phyloP scores from a whole-genome alignment of 1,284 basidiomycete genomes.

The Sporisorium scitamineum region DNA sequence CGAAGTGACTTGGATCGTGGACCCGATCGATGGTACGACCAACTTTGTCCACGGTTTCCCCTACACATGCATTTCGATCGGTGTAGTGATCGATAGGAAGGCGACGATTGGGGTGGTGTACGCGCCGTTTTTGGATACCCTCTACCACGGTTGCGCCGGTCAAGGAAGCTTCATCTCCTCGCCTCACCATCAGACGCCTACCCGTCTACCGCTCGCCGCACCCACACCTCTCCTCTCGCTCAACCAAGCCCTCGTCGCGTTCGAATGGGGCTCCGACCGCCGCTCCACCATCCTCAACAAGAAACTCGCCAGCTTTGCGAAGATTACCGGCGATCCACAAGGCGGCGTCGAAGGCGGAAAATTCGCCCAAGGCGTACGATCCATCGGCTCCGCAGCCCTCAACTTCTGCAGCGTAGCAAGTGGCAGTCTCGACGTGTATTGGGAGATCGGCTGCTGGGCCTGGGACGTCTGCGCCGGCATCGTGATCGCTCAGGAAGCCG shows the following conservation, averaged over 20 bases:
- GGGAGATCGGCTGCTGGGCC: slow-evolving; percentile 69
- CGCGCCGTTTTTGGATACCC: slow-evolving; percentile 84
- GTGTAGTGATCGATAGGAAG: slow-evolving; percentile 82
- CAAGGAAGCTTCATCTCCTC: slow-evolving; percentile 80
- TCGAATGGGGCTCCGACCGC: slow-evolving; percentile 94
- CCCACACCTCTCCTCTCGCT: slow-evolving; percentile 81
- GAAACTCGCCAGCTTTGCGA: slow-evolving; percentile 80
- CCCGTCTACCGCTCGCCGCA: slow-evolving; percentile 74
- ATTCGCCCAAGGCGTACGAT: slow-evolving; percentile 81
- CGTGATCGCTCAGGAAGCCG: slow-evolving; percentile 90
- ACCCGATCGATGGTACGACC: slow-evolving; percentile 88
- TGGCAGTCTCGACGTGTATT: slow-evolving; percentile 64
- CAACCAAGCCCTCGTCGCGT: slow-evolving; percentile 83
- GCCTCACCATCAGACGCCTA: slow-evolving; percentile 70
- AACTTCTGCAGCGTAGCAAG: slow-evolving; percentile 63
- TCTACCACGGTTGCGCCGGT: slow-evolving; percentile 84
- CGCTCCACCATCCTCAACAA: slow-evolving; percentile 72
- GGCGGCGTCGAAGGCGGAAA: slow-evolving; percentile 77
- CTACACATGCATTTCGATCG: slow-evolving; percentile 89
- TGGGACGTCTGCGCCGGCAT: slow-evolving; percentile 78
- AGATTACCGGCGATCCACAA: slow-evolving; percentile 80
- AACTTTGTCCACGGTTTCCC: slow-evolving; percentile 87
- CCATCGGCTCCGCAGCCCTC: slow-evolving; percentile 63
- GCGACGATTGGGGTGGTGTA: slow-evolving; percentile 77
- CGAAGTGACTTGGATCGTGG: slow-evolving; percentile 90